Base-by-base conservation (phyloP, 192 early-diverging fungal species). In the Phycomyces blakesleeanus region DNA sequence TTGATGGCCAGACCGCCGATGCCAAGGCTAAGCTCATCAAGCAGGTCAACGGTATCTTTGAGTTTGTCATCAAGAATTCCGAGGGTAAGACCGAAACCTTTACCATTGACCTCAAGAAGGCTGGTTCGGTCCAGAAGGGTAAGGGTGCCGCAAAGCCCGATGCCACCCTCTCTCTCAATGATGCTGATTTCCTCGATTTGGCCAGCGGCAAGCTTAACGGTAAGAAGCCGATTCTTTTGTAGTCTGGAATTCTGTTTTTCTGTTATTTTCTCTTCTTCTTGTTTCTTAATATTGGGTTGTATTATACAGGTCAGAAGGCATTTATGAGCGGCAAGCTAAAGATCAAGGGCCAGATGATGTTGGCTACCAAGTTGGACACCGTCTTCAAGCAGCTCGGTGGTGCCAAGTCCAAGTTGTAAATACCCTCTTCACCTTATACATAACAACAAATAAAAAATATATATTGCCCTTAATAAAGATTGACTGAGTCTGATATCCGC, bases 261-360 rank as follows among this genome's bases (percentile, higher is more conserved):
- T n/a, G n/a, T n/a, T n/a, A n/a, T n/a, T n/a, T n/a, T n/a, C n/a
- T n/a, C n/a, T n/a, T n/a, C n/a, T n/a, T n/a, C n/a, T n/a, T 39
- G 18, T 51, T 22, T 40, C 3, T 24, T 51, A 22, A 25, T 2
- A 24, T 38, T 50, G 10, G 37, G 8, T n/a, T n/a, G n/a, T n/a
- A n/a, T n/a, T n/a, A n/a, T 54, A 52, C 66, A 78, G 76, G 89
- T 21, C 95, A 97, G 85, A 90, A 91, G 74, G 85, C 91, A 37
- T 97, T 93, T 74, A 92, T 94, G 91, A 68, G 78, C 41, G 92
- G 96, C 51, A 97, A 97, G 78, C 82, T 92, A 68, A 97, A 96
- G 78, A 73, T 84, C 47, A 88, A 87, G 76, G 89, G 87, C 63
- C 82, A 88, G 57, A 78, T 88, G 66, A 86, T 85, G 81, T 68